These are phyloP conservation scores for Ceratobasidium sp. DNA, from an alignment of 1,284 basidiomycete genomes.

Conservation along the genomic window DNA sequence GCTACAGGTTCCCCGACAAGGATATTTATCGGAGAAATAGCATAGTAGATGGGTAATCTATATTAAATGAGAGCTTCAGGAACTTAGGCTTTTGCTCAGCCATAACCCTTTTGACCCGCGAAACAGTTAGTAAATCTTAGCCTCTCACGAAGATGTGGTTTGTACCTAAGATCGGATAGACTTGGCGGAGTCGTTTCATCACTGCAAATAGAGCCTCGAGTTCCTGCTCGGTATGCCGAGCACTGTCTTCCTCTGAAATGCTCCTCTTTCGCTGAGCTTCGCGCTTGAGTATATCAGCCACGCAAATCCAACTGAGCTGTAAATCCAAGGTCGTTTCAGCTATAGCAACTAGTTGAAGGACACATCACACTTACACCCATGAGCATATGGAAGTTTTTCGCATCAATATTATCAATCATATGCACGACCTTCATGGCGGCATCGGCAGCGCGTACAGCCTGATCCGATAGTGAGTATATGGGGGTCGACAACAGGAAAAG, in stretches of 20 bases:
- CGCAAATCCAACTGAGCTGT: conserved; percentile 65
- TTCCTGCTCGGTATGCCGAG: conserved; percentile 63
- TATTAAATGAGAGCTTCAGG: background rate
- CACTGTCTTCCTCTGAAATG: conserved; percentile 54
- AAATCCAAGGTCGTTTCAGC: conserved; percentile 47
- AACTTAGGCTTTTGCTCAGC: conserved; percentile 13
- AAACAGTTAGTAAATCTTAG: no score
- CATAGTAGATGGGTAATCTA: background rate
- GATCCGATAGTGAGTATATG: conserved; percentile 43
- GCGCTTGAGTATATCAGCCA: conserved; percentile 66
- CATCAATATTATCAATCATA: conserved; percentile 58
- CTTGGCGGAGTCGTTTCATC: conserved; percentile 59
- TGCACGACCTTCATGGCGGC: conserved; percentile 56
- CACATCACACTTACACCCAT: conserved; percentile 39
- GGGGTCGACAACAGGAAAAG: background rate
- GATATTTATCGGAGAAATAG: conserved; percentile 27
- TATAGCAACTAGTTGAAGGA: conserved; percentile 1
- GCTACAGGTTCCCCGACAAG: background rate
- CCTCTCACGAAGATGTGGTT: no score
- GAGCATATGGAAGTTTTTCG: conserved; percentile 36
- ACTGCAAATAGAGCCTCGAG: conserved; percentile 65
- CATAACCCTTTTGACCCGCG: conserved; percentile 6
- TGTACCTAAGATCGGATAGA: conserved; percentile 31
- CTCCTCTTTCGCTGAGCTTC: conserved; percentile 63
- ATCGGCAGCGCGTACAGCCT: conserved; percentile 65